Evolutionary conservation across 2,329 filamentous ascomycete species (phyloP).

Genomic region (Fusarium sublunatum): DNA sequence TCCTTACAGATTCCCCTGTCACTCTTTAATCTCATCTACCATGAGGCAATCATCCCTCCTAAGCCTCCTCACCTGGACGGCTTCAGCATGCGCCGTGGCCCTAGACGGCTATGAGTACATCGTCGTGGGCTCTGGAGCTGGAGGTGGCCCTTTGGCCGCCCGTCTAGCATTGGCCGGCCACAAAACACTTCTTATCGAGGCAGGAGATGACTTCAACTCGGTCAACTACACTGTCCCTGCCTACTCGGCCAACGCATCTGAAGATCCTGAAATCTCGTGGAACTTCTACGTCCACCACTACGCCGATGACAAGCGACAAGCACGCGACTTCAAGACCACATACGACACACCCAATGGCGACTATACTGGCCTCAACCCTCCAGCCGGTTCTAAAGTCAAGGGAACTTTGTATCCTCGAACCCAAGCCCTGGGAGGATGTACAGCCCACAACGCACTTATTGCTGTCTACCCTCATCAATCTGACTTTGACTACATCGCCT

Average conservation of each 20-base stretch:
- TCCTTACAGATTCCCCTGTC: not conserved
- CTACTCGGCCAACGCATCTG: constrained; percentile 63
- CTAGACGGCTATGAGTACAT: constrained; percentile 63
- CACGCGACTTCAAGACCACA: constrained; percentile 68
- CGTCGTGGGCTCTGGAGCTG: constrained; percentile 70
- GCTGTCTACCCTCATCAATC: constrained; percentile 67
- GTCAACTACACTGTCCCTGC: constrained; percentile 66
- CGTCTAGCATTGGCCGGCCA: constrained; percentile 69
- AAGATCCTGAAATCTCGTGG: constrained; percentile 68
- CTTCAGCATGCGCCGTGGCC: constrained; percentile 30
- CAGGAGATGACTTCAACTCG: constrained; percentile 67
- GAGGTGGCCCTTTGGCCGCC: constrained; percentile 68
- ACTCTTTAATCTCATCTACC: not conserved
- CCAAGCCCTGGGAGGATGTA: constrained; percentile 61
- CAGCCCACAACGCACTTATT: constrained; percentile 71
- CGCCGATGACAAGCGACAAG: constrained; percentile 62
- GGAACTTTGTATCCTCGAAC: constrained; percentile 61
- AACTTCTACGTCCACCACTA: constrained; percentile 74
- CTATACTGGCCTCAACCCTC: constrained; percentile 60
- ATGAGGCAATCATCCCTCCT: constrained; percentile 33
- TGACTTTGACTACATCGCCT: constrained; percentile 69
- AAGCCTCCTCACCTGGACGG: constrained; percentile 25
- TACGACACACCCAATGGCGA: constrained; percentile 64
- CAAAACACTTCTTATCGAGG: constrained; percentile 70
- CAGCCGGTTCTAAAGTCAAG: constrained; percentile 53